Evolutionary conservation across 129 eudicot species (phyloP), one percentile per base, ranked within the genome.

Genomic region (Pulicaria dysenterica): DNA sequence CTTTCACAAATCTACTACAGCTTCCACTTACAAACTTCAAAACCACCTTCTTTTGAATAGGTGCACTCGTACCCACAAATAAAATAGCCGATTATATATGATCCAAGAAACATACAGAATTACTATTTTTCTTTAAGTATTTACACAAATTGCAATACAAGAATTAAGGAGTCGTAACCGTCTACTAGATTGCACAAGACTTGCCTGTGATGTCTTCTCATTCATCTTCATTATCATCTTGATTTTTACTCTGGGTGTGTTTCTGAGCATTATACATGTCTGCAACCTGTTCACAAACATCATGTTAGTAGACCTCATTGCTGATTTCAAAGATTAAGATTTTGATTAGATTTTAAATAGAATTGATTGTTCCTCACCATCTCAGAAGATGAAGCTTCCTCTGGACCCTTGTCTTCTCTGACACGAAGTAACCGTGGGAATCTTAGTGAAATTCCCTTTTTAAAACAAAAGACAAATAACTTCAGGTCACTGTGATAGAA

Each of bases 401-500:
- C 98, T 9, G 96, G 95, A 50, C 75, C 73, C 80, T 93, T 93
- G 62, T 93, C 98, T 78, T 93, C 98, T 75, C 98, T 81, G 13
- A 89, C 85, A 74, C 98, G 95, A 73, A 87, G 79, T 64, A 90
- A 79, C 12, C 98, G 98, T 47, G 98, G 98, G 83, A 93, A 93
- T 38, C 98, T 79, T 53, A 90, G 86, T 15, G 98, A 93, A 76
- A 90, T 89, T 2, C 96, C 98, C 98, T 89, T 69, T 36, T 14
- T 43, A 62, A 62, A 54, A 54, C 34, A 39, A 51, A 51, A 60
- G 2, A 40, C 3, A 36, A 10, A 14, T 7, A 24, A 24, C 31
- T 24, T 24, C 31, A 24, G 31, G 31, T 24, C 31, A 24, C 31
- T 24, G 2, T 24, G 2, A 24, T 24, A 24, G 31, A 24, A 24